Evolutionary conservation across 2,329 filamentous ascomycete species (phyloP).

Genomic region (Cordyceps tenuipes): DNA sequence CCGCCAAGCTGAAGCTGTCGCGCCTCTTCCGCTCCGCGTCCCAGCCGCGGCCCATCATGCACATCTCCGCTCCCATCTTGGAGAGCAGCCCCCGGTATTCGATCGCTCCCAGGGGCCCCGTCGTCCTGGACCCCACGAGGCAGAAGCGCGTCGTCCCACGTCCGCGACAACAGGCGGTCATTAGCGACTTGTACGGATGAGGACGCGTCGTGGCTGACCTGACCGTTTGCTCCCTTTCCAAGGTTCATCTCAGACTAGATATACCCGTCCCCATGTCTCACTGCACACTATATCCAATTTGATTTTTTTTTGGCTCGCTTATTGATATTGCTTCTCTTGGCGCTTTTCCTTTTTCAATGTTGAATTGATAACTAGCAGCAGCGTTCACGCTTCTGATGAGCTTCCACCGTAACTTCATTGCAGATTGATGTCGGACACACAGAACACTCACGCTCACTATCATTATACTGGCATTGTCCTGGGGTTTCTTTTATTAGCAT

Average conservation of each 20-base stretch:
- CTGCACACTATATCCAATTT: background rate
- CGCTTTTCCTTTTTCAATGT: background rate
- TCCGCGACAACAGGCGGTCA: background rate
- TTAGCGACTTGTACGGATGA: background rate
- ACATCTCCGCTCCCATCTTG: conserved; percentile 1
- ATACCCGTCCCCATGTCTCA: background rate
- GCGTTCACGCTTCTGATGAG: background rate
- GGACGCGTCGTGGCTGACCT: background rate
- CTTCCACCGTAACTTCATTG: background rate
- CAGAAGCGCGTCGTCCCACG: background rate
- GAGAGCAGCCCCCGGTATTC: background rate
- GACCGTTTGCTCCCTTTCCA: background rate
- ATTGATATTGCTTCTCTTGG: background rate
- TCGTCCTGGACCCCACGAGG: background rate
- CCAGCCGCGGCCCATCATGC: background rate
- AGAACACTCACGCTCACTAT: conserved; percentile 1
- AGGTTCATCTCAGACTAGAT: background rate
- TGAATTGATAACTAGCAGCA: background rate
- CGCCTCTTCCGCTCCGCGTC: background rate
- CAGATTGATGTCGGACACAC: background rate
- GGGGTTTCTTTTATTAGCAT: background rate
- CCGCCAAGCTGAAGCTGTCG: background rate
- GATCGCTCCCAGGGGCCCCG: background rate
- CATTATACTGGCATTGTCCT: background rate
- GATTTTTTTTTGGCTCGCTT: background rate